Percentiles rank a stretch among this genome's conserved stretches.
These are phyloP conservation scores for Vaccinium darrowii DNA, from an alignment of 148 eudicot genomes.

Conservation along the genomic window DNA sequence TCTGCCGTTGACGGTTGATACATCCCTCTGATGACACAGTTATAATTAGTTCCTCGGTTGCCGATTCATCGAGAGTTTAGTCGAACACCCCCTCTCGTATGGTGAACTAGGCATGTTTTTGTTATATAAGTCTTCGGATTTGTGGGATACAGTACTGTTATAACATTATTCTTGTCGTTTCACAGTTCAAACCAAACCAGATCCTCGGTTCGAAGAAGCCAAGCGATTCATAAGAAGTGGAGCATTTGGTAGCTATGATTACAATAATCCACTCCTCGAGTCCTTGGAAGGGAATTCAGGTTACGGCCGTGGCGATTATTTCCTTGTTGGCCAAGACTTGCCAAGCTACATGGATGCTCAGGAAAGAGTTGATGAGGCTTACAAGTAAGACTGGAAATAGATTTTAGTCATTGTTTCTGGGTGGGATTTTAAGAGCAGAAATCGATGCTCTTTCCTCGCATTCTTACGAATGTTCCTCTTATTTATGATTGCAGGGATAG, in stretches of 20 bases:
- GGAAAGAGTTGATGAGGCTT: slow-evolving; percentile 88
- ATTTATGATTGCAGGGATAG: slow-evolving; percentile 57
- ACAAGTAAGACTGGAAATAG: slow-evolving; percentile 71
- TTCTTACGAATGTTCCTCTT: neutral
- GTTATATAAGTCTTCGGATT: neutral
- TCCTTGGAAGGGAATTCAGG: slow-evolving; percentile 94
- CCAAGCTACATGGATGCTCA: slow-evolving; percentile 93
- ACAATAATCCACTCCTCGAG: slow-evolving; percentile 89
- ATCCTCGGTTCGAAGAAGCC: slow-evolving; percentile 66
- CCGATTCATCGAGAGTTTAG: neutral
- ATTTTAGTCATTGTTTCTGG: neutral
- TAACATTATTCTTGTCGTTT: slow-evolving; percentile 5
- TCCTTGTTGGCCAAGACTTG: slow-evolving; percentile 92
- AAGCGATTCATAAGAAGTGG: slow-evolving; percentile 82
- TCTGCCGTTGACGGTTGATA: neutral
- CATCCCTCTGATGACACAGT: neutral
- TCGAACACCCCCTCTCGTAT: neutral
- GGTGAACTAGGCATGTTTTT: neutral
- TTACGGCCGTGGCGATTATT: slow-evolving; percentile 91
- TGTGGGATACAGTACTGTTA: neutral
- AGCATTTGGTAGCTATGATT: slow-evolving; percentile 96
- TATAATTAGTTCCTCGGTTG: neutral
- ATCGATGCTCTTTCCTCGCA: neutral
- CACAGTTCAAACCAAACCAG: slow-evolving; percentile 95
- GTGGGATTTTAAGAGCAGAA: neutral